A percentile compares a stretch with the other conserved stretches of the same genome.
These are phyloP conservation scores for Hymenoscyphus albidus DNA, from an alignment of 2,329 filamentous ascomycete genomes.

Conservation along the genomic window DNA sequence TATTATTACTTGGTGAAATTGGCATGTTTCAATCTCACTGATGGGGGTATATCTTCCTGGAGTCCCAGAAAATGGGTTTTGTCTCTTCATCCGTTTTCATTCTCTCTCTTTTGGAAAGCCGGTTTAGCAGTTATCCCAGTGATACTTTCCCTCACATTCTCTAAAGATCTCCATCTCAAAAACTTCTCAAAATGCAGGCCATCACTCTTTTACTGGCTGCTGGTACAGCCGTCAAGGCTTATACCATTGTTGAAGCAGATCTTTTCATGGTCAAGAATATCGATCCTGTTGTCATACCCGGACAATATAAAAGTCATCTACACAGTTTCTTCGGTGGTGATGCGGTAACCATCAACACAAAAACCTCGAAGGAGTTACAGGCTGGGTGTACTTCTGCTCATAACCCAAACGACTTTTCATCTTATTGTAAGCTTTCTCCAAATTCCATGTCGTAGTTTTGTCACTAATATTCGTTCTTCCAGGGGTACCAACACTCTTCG, in stretches of 20 bases:
- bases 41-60: not conserved
- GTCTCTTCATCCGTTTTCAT: not conserved
- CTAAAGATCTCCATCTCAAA: not conserved
- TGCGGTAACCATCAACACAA: slow-evolving; percentile 39
- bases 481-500: slow-evolving; percentile 43
- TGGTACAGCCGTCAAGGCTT: not conserved
- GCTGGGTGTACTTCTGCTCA: slow-evolving; percentile 42
- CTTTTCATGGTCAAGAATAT: slow-evolving; percentile 44
- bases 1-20: not conserved
- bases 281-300: slow-evolving; percentile 42
- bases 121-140: slow-evolving; percentile 1
- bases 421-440: slow-evolving; percentile 38
- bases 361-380: slow-evolving; percentile 37
- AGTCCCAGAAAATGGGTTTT: not conserved
- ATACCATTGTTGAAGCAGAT: slow-evolving; percentile 11
- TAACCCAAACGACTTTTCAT: slow-evolving; percentile 45
- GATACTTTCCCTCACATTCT: not conserved
- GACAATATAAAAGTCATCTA: slow-evolving; percentile 40
- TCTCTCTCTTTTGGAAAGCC: not conserved
- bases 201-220: slow-evolving; percentile 3
- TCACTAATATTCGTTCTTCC: not conserved
- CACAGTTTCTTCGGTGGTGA: slow-evolving; percentile 46
- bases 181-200: slow-evolving; percentile 2
- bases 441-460: not conserved
- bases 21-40: not conserved